Percentiles rank a stretch among this genome's conserved stretches.
Evolutionary conservation across 2,329 filamentous ascomycete genomes (phyloP).

Genomic region (Ascocoryne sarcoides): DNA sequence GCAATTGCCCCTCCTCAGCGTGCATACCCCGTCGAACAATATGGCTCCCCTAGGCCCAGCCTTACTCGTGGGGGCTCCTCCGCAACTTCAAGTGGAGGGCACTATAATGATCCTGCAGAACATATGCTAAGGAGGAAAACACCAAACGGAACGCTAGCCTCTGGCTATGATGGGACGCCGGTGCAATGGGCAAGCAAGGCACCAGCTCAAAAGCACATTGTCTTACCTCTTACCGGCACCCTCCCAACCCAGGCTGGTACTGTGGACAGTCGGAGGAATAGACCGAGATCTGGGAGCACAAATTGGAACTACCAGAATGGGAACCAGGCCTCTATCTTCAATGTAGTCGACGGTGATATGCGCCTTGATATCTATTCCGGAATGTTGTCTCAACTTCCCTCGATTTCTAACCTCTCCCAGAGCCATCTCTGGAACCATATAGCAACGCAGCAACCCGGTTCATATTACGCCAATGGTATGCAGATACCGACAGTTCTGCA

Average conservation of each 20-base stretch:
- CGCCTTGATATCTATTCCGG: conserved; percentile 10
- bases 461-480: conserved; percentile 30
- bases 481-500: conserved; percentile 51
- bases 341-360: conserved; percentile 4
- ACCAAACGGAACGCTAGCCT: conserved; percentile 84
- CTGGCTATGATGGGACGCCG: conserved; percentile 80
- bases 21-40: conserved; percentile 21
- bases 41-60: conserved; percentile 12
- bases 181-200: conserved; percentile 64
- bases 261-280: conserved; percentile 9
- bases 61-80: conserved; percentile 2
- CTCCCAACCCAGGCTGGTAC: conserved; percentile 7
- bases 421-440: conserved; percentile 19
- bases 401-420: conserved; percentile 11
- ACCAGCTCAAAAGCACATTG: conserved; percentile 74
- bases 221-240: conserved; percentile 50
- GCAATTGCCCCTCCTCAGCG: conserved; percentile 18
- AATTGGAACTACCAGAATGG: conserved; percentile 23
- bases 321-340: conserved; percentile 7
- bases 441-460: conserved; percentile 16
- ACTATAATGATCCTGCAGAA: conserved; percentile 39
- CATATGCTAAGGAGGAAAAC: conserved; percentile 86
- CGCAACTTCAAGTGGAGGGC: conserved; percentile 10
- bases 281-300: conserved; percentile 15
- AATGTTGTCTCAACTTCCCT: conserved; percentile 19